Conservation (phyloP, 2,329 filamentous ascomycete species). For the Cladosporium sp. region DNA sequence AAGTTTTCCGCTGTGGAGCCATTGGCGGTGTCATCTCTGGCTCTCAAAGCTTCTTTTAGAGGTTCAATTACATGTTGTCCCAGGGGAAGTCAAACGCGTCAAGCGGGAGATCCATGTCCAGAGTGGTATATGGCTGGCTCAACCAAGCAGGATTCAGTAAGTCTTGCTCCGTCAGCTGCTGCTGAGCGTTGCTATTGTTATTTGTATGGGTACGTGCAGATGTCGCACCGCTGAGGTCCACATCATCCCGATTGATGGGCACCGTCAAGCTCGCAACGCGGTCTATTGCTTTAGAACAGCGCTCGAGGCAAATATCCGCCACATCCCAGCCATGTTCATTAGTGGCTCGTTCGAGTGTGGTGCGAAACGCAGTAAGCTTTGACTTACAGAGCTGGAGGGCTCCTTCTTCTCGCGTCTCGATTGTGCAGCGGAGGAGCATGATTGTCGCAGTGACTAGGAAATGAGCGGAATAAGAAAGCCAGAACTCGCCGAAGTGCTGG, state of each 20-base stretch:
- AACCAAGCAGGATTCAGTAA: neutral
- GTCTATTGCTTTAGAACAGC: neutral
- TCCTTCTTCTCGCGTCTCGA: neutral
- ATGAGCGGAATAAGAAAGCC: neutral
- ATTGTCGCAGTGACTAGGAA: neutral
- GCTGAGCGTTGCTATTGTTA: neutral
- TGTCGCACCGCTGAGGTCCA: neutral
- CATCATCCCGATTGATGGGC: neutral
- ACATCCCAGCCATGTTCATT: neutral
- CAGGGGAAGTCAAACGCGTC: neutral
- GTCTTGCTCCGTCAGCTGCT: neutral
- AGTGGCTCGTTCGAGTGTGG: neutral
- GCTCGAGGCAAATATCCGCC: neutral
- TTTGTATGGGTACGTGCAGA: neutral
- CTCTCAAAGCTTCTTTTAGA: neutral
- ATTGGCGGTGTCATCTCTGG: neutral
- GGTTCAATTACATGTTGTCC: neutral
- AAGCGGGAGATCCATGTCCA: neutral
- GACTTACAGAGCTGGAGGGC: neutral
- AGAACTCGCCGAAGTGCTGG: neutral
- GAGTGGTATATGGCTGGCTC: neutral
- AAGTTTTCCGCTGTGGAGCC: neutral
- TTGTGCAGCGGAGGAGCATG: neutral
- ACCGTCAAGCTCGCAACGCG: neutral
- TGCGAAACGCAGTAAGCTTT: neutral